Evolutionary conservation across 495 filamentous ascomycete species (phyloP).

Genomic region (Aspergillus steynii): DNA sequence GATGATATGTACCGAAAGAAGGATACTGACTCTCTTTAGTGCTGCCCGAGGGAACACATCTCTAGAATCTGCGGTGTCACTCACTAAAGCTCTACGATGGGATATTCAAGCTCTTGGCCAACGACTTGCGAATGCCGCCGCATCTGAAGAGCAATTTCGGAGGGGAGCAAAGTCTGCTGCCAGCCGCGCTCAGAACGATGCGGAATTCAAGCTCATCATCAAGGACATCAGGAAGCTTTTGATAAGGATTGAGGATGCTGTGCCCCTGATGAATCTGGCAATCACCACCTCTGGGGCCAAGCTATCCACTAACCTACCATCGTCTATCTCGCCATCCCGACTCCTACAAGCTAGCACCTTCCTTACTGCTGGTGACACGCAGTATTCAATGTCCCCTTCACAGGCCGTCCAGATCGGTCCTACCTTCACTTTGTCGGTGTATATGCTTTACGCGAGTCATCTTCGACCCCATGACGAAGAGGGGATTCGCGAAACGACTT

Average conservation of each 20-base stretch:
- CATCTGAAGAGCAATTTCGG: constrained; percentile 60
- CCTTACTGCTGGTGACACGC: constrained; percentile 82
- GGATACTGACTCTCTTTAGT: constrained; percentile 35
- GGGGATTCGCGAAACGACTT: constrained; percentile 72
- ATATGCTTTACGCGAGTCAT: constrained; percentile 94
- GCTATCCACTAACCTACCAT: constrained; percentile 72
- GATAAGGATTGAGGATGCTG: constrained; percentile 81
- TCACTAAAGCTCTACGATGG: constrained; percentile 83
- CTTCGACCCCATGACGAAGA: constrained; percentile 63
- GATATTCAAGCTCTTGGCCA: constrained; percentile 86
- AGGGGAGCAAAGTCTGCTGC: constrained; percentile 50
- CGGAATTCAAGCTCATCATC: constrained; percentile 70
- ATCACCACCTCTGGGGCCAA: constrained; percentile 94
- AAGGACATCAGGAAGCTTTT: constrained; percentile 76
- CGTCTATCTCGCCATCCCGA: constrained; percentile 86
- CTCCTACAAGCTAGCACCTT: constrained; percentile 93
- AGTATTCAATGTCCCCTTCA: constrained; percentile 66
- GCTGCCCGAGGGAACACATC: constrained; percentile 94
- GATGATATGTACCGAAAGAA: not conserved
- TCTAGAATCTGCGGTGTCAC: constrained; percentile 81
- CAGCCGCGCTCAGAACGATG: constrained; percentile 48
- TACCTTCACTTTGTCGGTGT: constrained; percentile 83
- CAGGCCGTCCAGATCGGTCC: constrained; percentile 82
- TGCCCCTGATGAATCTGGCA: constrained; percentile 90
- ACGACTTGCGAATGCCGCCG: constrained; percentile 68